Percentiles rank a stretch among this genome's conserved stretches.
Conservation (phyloP, 2,329 filamentous ascomycete species). For the Stachybotrys chlorohalonatus region DNA sequence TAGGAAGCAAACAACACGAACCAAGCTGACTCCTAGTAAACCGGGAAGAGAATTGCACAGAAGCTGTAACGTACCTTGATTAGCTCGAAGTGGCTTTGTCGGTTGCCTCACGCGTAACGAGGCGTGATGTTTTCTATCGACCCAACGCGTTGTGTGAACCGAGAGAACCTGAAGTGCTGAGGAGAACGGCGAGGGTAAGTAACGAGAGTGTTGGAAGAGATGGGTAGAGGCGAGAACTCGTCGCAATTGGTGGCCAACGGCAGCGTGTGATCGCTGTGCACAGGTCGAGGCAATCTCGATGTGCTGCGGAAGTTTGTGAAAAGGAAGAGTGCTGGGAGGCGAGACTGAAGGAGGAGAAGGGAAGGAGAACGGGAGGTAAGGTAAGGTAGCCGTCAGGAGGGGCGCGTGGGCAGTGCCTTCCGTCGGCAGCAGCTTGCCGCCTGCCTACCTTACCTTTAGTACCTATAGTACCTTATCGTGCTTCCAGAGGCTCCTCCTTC, state of each 20-base stretch:
- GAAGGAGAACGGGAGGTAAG: neutral
- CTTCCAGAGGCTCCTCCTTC: no score
- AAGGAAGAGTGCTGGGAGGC: neutral
- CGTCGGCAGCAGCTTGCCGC: neutral
- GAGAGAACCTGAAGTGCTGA: no score
- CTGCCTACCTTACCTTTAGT: neutral
- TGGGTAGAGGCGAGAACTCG: neutral
- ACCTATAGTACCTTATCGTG: no score
- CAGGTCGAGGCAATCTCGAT: neutral
- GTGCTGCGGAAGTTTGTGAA: neutral
- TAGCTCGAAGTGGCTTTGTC: neutral
- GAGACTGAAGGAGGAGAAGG: neutral
- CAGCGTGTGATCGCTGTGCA: neutral
- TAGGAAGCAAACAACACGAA: no score
- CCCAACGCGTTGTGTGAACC: neutral
- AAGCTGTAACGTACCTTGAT: neutral
- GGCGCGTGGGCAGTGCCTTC: neutral
- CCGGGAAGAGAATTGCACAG: neutral
- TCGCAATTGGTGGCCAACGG: neutral
- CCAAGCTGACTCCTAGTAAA: no score
- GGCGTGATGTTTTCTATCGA: neutral
- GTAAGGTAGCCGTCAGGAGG: no score
- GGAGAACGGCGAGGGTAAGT: no score
- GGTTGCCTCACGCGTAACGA: neutral
- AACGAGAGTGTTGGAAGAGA: no score